Percentiles rank a stretch among this genome's conserved stretches.
Conservation (phyloP, 805 yeast species). For the Saccharomycopsis fodiens region DNA sequence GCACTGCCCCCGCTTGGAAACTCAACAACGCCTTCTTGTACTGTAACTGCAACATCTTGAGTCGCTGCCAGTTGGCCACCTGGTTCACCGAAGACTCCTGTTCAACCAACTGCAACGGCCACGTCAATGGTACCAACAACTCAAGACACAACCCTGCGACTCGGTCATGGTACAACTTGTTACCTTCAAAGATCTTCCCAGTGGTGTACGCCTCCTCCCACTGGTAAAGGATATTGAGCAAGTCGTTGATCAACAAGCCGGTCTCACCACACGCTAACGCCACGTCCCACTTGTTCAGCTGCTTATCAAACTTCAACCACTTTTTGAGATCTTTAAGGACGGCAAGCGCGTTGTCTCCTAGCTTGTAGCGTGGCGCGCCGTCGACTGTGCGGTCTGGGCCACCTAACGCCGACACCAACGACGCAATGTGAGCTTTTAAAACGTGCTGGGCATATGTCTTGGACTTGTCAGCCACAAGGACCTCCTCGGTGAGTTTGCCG, state of each 20-base stretch:
- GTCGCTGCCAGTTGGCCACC: slow-evolving; percentile 45
- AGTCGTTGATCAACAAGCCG: slow-evolving; percentile 63
- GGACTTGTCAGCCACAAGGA: slow-evolving; percentile 9
- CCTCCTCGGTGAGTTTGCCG: slow-evolving; percentile 9
- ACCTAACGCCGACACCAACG: slow-evolving; percentile 83
- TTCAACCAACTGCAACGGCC: slow-evolving; percentile 67
- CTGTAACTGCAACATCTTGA: slow-evolving; percentile 56
- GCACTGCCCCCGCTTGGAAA: slow-evolving; percentile 49
- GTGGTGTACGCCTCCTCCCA: slow-evolving; percentile 47
- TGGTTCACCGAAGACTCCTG: slow-evolving; percentile 54
- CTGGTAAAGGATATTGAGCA: slow-evolving; percentile 63
- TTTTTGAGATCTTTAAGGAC: slow-evolving; percentile 81
- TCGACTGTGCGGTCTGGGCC: slow-evolving; percentile 67
- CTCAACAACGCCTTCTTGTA: slow-evolving; percentile 66
- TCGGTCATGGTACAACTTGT: slow-evolving; percentile 41
- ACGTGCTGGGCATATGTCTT: slow-evolving; percentile 31
- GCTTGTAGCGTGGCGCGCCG: slow-evolving; percentile 45
- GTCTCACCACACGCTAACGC: slow-evolving; percentile 83
- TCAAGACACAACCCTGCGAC: slow-evolving; percentile 71
- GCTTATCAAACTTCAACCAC: slow-evolving; percentile 83
- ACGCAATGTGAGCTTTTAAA: slow-evolving; percentile 65
- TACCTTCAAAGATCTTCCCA: slow-evolving; percentile 21
- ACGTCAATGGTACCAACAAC: slow-evolving; percentile 72
- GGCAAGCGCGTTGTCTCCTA: slow-evolving; percentile 84
- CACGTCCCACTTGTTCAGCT: slow-evolving; percentile 62